Percentiles rank a stretch among this genome's conserved stretches.
These are phyloP conservation scores for Tetraselmis chui DNA, from an alignment of 139 green algal species.

Conservation along the genomic window DNA sequence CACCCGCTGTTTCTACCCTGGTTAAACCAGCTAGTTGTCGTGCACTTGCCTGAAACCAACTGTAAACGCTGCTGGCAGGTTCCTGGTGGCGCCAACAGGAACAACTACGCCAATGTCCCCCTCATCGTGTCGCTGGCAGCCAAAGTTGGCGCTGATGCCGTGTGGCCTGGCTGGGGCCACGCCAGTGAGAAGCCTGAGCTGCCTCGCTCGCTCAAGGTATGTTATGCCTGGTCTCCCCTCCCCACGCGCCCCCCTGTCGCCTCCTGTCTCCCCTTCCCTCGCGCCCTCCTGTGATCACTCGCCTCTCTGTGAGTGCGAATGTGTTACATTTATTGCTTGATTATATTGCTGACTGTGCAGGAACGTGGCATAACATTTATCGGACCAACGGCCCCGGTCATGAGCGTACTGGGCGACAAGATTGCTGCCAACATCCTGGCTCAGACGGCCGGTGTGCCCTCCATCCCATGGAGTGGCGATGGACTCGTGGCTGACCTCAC, in stretches of 20 bases:
- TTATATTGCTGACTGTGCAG: too few species aligned
- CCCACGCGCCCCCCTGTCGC: slow-evolving; percentile 11
- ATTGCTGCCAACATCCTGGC: slow-evolving; percentile 89
- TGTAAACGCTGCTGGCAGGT: too few species aligned
- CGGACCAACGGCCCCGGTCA: slow-evolving; percentile 1
- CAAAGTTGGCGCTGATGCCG: slow-evolving; percentile 80
- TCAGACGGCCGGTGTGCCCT: slow-evolving; percentile 86
- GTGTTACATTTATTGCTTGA: too few species aligned
- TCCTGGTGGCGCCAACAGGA: slow-evolving; percentile 91
- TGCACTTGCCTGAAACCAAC: too few species aligned
- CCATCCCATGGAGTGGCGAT: slow-evolving; percentile 83
- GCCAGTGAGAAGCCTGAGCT: slow-evolving; percentile 93
- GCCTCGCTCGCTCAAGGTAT: slow-evolving; percentile 55
- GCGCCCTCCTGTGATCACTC: too few species aligned
- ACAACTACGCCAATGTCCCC: slow-evolving; percentile 98
- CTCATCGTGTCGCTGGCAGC: slow-evolving; percentile 82
- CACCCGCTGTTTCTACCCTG: neutral
- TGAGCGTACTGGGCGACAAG: slow-evolving; percentile 18
- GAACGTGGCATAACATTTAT: slow-evolving; percentile 5
- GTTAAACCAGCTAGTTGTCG: too few species aligned
- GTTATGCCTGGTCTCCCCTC: too few species aligned
- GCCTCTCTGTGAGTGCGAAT: too few species aligned
- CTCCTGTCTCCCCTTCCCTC: slow-evolving; percentile 80
- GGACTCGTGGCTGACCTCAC: slow-evolving; percentile 55
- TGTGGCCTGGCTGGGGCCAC: slow-evolving; percentile 97